Evolutionary conservation across 495 filamentous ascomycete species (phyloP), one percentile per base, ranked within the genome.

Genomic region (Trichoderma erinaceum): DNA sequence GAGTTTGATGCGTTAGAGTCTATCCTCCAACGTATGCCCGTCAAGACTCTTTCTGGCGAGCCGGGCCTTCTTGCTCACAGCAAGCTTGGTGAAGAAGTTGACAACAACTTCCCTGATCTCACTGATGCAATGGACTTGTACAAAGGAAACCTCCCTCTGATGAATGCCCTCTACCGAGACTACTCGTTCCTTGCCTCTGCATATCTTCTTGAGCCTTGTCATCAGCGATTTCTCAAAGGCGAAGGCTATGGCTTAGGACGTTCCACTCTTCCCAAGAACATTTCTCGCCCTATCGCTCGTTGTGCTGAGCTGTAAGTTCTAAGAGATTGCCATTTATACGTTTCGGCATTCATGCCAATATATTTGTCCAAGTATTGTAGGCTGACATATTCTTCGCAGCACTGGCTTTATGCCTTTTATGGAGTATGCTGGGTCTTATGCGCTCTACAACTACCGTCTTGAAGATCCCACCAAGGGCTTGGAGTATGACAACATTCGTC

Each of bases 191-290:
- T 97, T 4, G 90, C 92, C 1, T 93, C 90, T 16, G 89, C 92
- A 0, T 96, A 95, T 74, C 81, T 97, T 18, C 84, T 97, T n/a
- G 93, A 97, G 80, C 93, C 93, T n/a, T 97, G 93, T 77, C 92
- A 93, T 78, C 81, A 89, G 80, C 83, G 89, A 71, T 88, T 85
- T 71, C 75, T 88, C 66, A 83, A 84, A 21, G 89, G 87, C 0
- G 83, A 88, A 70, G 79, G 80, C 1, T 97, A 96, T 74, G 92
- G 92, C 0, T 79, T 97, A 41, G 92, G 84, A 12, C 80, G 92
- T 10, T 82, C 90, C 43, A 76, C 86, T 18, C 77, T 97, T 72
- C 92, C 92, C 8, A 82, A 82, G 46, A 79, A 81, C 70, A 83
- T 97, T 68, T 87, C 90, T 32, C 75, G 86, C 63, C 92, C 92